phyloP scores from a whole-genome alignment of 2,329 filamentous ascomycete genomes.

The Verticillium longisporum region DNA sequence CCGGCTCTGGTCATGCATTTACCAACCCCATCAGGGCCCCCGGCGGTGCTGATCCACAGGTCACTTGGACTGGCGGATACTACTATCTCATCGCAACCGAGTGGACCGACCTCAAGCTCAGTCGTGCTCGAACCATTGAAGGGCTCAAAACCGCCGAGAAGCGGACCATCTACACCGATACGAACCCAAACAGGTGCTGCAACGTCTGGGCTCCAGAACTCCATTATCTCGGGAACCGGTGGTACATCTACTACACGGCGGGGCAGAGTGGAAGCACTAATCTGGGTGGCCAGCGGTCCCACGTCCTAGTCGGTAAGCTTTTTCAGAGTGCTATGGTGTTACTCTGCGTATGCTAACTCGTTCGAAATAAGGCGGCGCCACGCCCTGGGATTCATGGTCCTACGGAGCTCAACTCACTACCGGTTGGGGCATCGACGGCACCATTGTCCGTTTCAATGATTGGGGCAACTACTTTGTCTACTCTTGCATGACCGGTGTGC shows the following conservation, averaged over 20 bases:
- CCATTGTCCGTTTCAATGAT: slow-evolving; percentile 39
- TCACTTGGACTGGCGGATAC: slow-evolving; percentile 44
- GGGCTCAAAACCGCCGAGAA: slow-evolving; percentile 46
- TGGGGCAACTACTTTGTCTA: slow-evolving; percentile 46
- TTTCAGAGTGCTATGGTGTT: too few relatives aligned
- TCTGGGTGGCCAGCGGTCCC: slow-evolving; percentile 40
- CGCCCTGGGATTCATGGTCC: slow-evolving; percentile 43
- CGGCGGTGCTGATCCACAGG: slow-evolving; percentile 45
- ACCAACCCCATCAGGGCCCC: slow-evolving; percentile 44
- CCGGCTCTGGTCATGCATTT: slow-evolving; percentile 24
- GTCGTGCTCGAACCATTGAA: slow-evolving; percentile 44
- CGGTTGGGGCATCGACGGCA: slow-evolving; percentile 48
- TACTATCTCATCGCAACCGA: slow-evolving; percentile 52
- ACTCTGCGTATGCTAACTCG: neutral
- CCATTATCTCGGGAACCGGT: slow-evolving; percentile 38
- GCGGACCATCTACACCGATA: slow-evolving; percentile 43
- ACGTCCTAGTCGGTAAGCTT: slow-evolving; percentile 41
- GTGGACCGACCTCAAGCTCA: slow-evolving; percentile 49
- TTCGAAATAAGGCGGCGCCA: slow-evolving; percentile 32
- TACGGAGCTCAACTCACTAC: slow-evolving; percentile 39
- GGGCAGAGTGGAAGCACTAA: slow-evolving; percentile 29
- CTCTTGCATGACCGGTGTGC: slow-evolving; percentile 40
- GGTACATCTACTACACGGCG: slow-evolving; percentile 54
- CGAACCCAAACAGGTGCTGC: slow-evolving; percentile 37
- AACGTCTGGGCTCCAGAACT: slow-evolving; percentile 54